Percentiles rank a stretch among this genome's conserved stretches.
phyloP scores from a whole-genome alignment of 2,329 filamentous ascomycete species.

The Parastagonospora nodorum region DNA sequence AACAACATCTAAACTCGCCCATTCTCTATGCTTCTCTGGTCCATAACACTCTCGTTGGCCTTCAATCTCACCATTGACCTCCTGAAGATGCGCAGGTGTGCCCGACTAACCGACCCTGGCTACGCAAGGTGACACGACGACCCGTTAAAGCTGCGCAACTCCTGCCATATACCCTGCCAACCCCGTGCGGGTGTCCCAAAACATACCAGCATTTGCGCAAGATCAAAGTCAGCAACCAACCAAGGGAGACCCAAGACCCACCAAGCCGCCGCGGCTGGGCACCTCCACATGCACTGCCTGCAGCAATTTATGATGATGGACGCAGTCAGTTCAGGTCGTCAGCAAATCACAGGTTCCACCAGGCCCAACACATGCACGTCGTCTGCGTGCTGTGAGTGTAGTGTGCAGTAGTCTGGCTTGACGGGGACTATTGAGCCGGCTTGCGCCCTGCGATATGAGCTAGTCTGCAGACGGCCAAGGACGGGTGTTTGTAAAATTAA shows the following conservation, averaged over 20 bases:
- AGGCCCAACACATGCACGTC: slow-evolving; percentile 23
- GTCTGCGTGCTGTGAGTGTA: slow-evolving; percentile 22
- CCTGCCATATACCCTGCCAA: slow-evolving; percentile 18
- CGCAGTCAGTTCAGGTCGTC: slow-evolving; percentile 13
- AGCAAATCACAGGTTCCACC: slow-evolving; percentile 25
- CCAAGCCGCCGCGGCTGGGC: slow-evolving; percentile 13
- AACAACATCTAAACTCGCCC: not conserved
- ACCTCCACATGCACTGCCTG: slow-evolving; percentile 12
- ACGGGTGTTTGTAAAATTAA: slow-evolving; percentile 11
- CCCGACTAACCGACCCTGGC: slow-evolving; percentile 17
- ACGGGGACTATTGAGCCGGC: slow-evolving; percentile 17
- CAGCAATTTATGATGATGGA: slow-evolving; percentile 14
- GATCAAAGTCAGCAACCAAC: slow-evolving; percentile 15
- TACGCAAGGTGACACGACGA: slow-evolving; percentile 19
- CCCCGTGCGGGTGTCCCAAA: slow-evolving; percentile 17
- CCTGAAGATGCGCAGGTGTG: not conserved
- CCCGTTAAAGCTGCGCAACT: slow-evolving; percentile 7
- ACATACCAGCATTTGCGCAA: slow-evolving; percentile 17
- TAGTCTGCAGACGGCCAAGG: slow-evolving; percentile 7
- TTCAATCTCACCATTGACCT: not conserved
- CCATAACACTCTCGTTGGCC: not conserved
- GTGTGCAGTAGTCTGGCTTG: slow-evolving; percentile 28
- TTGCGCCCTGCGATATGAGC: slow-evolving; percentile 8
- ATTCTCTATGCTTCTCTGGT: not conserved
- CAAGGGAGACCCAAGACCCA: slow-evolving; percentile 15